These are phyloP conservation scores for Leccinum longicurvipes DNA, from an alignment of 768 basidiomycete species.

Conservation along the genomic window DNA sequence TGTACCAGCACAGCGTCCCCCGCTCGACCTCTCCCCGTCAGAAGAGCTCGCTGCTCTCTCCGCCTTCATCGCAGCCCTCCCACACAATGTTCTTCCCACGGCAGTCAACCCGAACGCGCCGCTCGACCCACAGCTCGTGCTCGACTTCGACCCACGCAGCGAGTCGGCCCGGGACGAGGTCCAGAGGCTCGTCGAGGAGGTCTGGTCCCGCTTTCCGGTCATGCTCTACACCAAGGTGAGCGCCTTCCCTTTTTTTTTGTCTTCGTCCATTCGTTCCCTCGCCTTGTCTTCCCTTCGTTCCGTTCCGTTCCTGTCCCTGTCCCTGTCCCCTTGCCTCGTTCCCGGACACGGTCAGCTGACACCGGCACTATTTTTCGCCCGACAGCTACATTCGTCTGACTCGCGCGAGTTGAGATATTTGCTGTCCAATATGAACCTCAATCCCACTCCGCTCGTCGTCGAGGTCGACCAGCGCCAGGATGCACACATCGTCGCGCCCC, in stretches of 20 bases:
- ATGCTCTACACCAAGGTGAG: constrained; percentile 70
- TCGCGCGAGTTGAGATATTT: constrained; percentile 67
- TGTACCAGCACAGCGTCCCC: constrained; percentile 26
- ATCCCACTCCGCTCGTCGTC: constrained; percentile 62
- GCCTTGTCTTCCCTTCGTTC: background rate
- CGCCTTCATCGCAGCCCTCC: constrained; percentile 68
- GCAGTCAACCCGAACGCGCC: constrained; percentile 59
- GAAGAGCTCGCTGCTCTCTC: constrained; percentile 76
- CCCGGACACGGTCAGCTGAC: constrained; percentile 4
- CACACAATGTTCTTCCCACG: constrained; percentile 71
- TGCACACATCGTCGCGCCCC: constrained; percentile 55
- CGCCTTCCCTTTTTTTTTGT: background rate
- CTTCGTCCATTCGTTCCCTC: background rate
- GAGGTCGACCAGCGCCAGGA: constrained; percentile 76
- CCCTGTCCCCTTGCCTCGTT: background rate
- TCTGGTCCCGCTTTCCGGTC: constrained; percentile 73
- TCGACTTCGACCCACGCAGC: constrained; percentile 79
- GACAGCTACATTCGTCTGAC: constrained; percentile 57
- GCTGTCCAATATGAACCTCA: constrained; percentile 52
- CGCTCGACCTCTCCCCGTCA: constrained; percentile 45
- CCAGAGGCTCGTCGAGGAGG: constrained; percentile 52
- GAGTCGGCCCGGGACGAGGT: constrained; percentile 61
- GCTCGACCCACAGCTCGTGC: constrained; percentile 76
- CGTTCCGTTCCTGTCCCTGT: background rate
- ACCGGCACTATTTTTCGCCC: background rate